Base-by-base conservation (phyloP, 179 eudicot genomes). In the Gypsophila paniculata region DNA sequence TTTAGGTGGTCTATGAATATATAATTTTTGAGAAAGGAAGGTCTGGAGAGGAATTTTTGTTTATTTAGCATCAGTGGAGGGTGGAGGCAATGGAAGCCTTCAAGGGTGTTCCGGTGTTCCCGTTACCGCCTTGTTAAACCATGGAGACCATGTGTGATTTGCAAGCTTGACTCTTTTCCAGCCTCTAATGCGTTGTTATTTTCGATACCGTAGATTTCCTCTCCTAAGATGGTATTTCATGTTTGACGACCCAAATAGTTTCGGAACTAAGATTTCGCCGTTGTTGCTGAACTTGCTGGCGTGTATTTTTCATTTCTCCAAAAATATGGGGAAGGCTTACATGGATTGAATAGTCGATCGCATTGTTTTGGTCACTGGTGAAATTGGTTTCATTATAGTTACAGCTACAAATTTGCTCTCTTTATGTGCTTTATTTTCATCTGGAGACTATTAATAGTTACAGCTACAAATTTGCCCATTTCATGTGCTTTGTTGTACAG, bases 401-500 rank as follows among this genome's bases (percentile, higher is more conserved):
- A n/a, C n/a, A n/a, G n/a, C n/a, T n/a, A n/a, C n/a, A n/a, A n/a
- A 2, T 15, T 18, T 63, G 22, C 17, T 32, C 65, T 7, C n/a
- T n/a, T n/a, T 29, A 29, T 34, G 25, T 57, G 19, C 4, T 23
- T 25, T n/a, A n/a, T n/a, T n/a, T n/a, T 7, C 49, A 18, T 42
- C 8, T 42, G 46, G 46, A 0, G 10, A 42, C 11, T 42, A 6
- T 6, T 42, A 42, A 42, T 1, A 26, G 59, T 11, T 23, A 46
- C 18, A 57, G 64, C 13, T 8, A 34, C 67, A 6, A 34, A 62
- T n/a, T 17, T 59, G 55, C 29, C 39, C 54, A 53, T 26, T 52
- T 23, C 59, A 6, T 6, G 32, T 76, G 14, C 49, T 23, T 46
- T 68, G 42, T 26, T 75, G 61, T 68, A 79, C 89, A 91, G 98